Base-by-base conservation (phyloP, 2,329 filamentous ascomycete species). In the Ophiobolus disseminans region DNA sequence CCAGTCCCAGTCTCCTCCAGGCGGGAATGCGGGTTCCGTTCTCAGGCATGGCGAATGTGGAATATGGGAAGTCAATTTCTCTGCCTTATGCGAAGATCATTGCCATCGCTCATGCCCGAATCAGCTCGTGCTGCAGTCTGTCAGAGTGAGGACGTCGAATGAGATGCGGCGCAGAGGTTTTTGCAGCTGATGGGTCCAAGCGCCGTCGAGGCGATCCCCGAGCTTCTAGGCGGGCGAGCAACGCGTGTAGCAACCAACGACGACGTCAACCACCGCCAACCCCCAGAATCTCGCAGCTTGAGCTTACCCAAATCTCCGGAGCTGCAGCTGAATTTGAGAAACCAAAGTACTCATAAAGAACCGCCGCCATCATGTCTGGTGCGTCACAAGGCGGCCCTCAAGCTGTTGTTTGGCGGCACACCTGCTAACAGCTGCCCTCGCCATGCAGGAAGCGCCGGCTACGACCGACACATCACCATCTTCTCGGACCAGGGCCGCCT, bases 391-490 rank as follows among this genome's bases (percentile, higher is more conserved):
- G 56, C 43, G 34, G 28, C 51, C 57, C 55, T 25, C 22, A 36
- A 51, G 41, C 50, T 51, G 49, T 45, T 50, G 49, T 47, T 48
- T 55, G 50, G 37, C 43, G 22, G 20, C 14, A 21, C 40, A 48
- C 28, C 48, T 65, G 64, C 69, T 72, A 61, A 72, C 66, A 58
- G 50, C 56, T 53, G 35, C 51, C 50, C 50, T 43, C 58, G 42
- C 42, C 42, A 49, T 65, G 46, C 36, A 72, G 68, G 68, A 68
- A 73, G 68, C 62, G 68, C 69, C 78, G 92, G 91, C 72, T 97
- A 95, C 80, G 94, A 99, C 79, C 86, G 94, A 82, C 94, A 99
- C 79, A 99, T 99, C 72, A 99, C 94, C 74, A 97, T 99, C 83
- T 99, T 99, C 82, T 97, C 94, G 55, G 94, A 99, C 77, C 92